Base-by-base conservation (phyloP, 2,329 filamentous ascomycete genomes). In the Sporothrix pallida region DNA sequence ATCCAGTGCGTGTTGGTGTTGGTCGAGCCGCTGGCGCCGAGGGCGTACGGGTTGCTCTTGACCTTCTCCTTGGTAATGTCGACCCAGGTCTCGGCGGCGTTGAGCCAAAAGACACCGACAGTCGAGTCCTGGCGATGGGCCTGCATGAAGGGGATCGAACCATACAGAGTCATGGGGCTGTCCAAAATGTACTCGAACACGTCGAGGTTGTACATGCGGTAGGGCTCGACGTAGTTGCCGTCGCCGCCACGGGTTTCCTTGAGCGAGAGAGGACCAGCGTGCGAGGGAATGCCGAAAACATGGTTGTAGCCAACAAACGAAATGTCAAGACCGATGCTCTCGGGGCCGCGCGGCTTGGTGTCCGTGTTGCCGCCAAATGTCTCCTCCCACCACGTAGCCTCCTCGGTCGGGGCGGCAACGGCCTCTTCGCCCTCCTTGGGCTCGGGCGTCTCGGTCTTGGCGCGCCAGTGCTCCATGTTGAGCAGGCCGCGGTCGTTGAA, bases 301-400 rank as follows among this genome's bases (percentile, higher is more conserved):
- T 98, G 92, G 72, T 93, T 91, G 80, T 97, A 99, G 50, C 93
- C 94, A 1, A 93, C 90, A 82, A 99, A 99, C 0, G 92, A 91
- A 78, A 99, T 95, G 80, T 99, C 96, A 74, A 99, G 83, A 15
- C 89, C 94, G 62, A 99, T 87, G 80, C 95, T 96, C 83, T 99
- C 96, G 0, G 96, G 96, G 0, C 96, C 96, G 79, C 91, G 90
- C n/a, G 96, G 95, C 83, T 99, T 99, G 5, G 91, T 89, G 82
- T 99, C 96, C 0, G 95, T 98, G 81, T 96, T 97, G 75, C 95
- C 95, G 76, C 95, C 95, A 81, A 99, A 99, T 0, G 88, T 89
- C 84, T 99, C 96, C 7, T 99, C 96, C 96, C 96, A 99, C 94
- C 94, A 98, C 3, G 95, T 98, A 83, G 91, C 92, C 80, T 98